Evolutionary conservation across 1,284 basidiomycete genomes (phyloP).

Genomic region (Melampsora occidentalis): DNA sequence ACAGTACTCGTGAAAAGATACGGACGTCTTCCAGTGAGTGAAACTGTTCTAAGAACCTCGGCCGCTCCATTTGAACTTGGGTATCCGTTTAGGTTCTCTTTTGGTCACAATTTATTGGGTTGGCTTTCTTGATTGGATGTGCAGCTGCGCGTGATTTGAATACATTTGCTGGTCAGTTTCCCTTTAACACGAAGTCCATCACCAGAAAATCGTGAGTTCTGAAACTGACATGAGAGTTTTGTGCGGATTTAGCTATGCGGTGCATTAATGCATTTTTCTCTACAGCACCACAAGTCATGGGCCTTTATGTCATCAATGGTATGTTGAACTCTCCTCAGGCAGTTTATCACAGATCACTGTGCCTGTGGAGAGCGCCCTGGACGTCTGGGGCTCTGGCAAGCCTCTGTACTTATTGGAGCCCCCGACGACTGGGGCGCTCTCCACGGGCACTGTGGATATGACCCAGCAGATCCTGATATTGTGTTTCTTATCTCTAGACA

Average conservation of each 20-base stretch:
- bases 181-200: not conserved
- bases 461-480: no score
- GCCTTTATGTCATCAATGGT: conserved; percentile 12
- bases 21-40: conserved; percentile 64
- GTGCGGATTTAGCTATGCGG: conserved; percentile 60
- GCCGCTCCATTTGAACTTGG: not conserved
- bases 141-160: conserved; percentile 62
- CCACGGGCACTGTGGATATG: no score
- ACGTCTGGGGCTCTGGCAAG: no score
- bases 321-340: conserved; percentile 54
- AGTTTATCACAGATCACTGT: no score
- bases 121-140: conserved; percentile 60
- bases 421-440: no score
- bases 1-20: conserved; percentile 63
- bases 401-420: no score
- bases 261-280: conserved; percentile 69
- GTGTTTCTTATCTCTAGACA: conserved; percentile 54
- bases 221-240: no score
- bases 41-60: conserved; percentile 59
- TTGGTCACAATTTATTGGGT: conserved; percentile 56
- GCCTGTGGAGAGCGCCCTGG: no score
- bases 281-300: conserved; percentile 56
- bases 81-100: conserved; percentile 26
- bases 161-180: conserved; percentile 49
- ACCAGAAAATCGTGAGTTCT: no score